A percentile compares a stretch with the other conserved stretches of the same genome.
Conservation (phyloP, 306 rosid genomes). For the Vicia sativa region DNA sequence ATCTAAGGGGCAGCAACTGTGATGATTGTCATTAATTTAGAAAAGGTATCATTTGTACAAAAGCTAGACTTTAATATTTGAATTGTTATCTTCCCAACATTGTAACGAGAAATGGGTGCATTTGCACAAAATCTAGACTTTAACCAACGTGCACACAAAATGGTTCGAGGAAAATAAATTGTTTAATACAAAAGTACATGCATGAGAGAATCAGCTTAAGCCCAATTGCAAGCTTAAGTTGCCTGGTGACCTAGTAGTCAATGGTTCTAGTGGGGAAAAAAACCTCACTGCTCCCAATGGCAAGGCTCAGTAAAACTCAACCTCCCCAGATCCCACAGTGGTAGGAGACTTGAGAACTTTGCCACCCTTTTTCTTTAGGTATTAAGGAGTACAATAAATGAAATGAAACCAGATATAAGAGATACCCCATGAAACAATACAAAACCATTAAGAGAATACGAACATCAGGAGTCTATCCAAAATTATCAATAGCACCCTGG, state of each 20-base stretch:
- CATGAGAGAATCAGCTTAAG: neutral
- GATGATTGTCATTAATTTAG: conserved; percentile 12
- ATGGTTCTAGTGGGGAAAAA: neutral
- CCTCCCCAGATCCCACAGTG: neutral
- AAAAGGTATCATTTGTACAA: conserved; percentile 19
- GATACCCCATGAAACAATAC: too few species aligned
- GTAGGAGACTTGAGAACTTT: neutral
- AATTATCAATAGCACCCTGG: too few species aligned
- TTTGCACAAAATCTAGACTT: too few species aligned
- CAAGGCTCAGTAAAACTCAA: neutral
- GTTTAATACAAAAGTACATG: neutral
- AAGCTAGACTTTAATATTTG: conserved; percentile 1
- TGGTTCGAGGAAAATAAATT: too few species aligned
- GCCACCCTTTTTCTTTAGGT: neutral
- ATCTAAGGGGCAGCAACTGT: conserved; percentile 8
- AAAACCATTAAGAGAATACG: too few species aligned
- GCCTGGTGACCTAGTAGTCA: neutral
- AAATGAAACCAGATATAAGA: neutral
- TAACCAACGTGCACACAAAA: neutral
- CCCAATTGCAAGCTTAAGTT: neutral
- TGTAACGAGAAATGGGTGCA: too few species aligned
- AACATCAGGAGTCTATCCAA: too few species aligned
- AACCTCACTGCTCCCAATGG: neutral
- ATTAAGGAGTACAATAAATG: neutral
- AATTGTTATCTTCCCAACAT: too few species aligned